Percentiles rank a stretch among this genome's conserved stretches.
Evolutionary conservation across 2,329 filamentous ascomycete genomes (phyloP).

Genomic region (Westerdykella ornata): DNA sequence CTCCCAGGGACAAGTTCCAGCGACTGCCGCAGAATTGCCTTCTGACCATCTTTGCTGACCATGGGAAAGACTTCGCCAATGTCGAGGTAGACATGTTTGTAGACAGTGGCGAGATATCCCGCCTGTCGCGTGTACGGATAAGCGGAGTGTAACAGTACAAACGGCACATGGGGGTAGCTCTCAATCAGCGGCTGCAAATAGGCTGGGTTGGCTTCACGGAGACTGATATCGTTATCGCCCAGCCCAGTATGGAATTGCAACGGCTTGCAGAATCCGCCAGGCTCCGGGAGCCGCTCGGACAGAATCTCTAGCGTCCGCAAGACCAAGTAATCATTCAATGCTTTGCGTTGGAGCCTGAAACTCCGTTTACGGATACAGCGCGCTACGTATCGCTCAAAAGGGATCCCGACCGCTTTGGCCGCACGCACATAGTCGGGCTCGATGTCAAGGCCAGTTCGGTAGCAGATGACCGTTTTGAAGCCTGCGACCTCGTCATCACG

Average conservation of each 20-base stretch:
- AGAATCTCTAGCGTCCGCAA: constrained; percentile 57
- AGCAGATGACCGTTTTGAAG: constrained; percentile 81
- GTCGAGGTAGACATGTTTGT: constrained; percentile 74
- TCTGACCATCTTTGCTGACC: constrained; percentile 69
- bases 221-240: constrained; percentile 69
- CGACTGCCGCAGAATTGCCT: constrained; percentile 61
- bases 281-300: constrained; percentile 29
- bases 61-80: constrained; percentile 78
- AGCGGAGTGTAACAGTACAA: constrained; percentile 72
- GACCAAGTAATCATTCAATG: constrained; percentile 64
- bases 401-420: constrained; percentile 27
- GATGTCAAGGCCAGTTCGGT: constrained; percentile 63
- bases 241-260: constrained; percentile 80
- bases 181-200: constrained; percentile 69
- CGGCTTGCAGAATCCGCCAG: constrained; percentile 53
- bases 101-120: constrained; percentile 70
- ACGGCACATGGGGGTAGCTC: constrained; percentile 60
- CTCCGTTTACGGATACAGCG: constrained; percentile 34
- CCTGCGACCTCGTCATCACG: constrained; percentile 62
- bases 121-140: constrained; percentile 76
- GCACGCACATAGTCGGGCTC: constrained; percentile 41
- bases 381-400: constrained; percentile 40
- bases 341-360: constrained; percentile 54
- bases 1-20: constrained; percentile 68
- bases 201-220: constrained; percentile 65